Conservation (phyloP, 2,329 filamentous ascomycete genomes). For the Periglandula ipomoeae region DNA sequence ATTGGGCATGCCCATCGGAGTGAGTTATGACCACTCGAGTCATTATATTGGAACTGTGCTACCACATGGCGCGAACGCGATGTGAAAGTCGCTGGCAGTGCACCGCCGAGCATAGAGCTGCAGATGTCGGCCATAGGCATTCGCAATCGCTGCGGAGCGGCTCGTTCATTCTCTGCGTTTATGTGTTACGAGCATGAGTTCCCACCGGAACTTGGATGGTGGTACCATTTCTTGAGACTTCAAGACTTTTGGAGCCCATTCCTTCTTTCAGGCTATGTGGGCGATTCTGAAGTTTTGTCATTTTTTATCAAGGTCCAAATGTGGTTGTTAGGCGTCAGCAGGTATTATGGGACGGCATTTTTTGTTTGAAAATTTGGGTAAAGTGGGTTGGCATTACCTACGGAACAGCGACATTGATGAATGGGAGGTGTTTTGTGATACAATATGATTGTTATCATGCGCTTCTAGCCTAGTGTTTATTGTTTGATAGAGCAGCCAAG, state of each 20-base stretch:
- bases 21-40: too few species aligned
- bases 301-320: not conserved
- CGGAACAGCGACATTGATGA: constrained; percentile 1
- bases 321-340: not conserved
- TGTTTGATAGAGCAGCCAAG: not conserved
- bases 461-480: not conserved
- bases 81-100: not conserved
- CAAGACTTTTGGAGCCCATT: not conserved
- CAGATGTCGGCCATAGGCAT: not conserved
- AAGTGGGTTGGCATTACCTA: not conserved
- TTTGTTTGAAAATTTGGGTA: not conserved
- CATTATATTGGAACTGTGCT: not conserved
- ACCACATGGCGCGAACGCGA: not conserved
- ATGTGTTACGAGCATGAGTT: not conserved
- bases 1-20: too few species aligned
- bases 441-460: not conserved
- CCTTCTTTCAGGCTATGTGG: constrained; percentile 1
- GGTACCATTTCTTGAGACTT: too few species aligned
- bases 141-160: not conserved
- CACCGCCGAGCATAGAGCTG: not conserved
- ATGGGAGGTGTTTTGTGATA: not conserved
- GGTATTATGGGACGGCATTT: not conserved
- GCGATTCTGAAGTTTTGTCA: not conserved
- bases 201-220: not conserved
- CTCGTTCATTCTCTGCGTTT: not conserved